These are phyloP conservation scores for Aspergillaceae sp. DNA, from an alignment of 2,329 filamentous ascomycete genomes.

Conservation along the genomic window DNA sequence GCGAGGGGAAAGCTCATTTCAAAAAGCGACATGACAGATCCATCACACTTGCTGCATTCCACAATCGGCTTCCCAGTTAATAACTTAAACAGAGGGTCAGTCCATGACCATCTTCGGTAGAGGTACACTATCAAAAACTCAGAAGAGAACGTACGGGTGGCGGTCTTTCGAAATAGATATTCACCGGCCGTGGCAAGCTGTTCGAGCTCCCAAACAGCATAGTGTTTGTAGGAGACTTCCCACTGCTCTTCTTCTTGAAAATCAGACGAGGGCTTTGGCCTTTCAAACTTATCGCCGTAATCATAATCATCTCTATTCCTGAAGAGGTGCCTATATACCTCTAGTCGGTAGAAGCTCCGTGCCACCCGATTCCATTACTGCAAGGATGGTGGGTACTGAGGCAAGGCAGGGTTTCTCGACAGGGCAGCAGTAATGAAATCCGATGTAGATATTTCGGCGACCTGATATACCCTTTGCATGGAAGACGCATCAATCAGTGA, in stretches of 20 bases:
- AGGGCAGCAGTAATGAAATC: background rate
- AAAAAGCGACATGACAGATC: no score
- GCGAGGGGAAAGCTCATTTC: no score
- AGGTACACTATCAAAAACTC: background rate
- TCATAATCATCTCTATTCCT: background rate
- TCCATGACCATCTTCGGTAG: background rate
- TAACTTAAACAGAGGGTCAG: background rate
- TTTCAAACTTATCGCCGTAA: background rate
- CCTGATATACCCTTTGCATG: no score
- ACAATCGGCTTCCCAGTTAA: no score
- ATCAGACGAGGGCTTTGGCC: constrained; percentile 1
- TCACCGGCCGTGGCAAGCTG: constrained; percentile 2
- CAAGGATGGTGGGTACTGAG: background rate
- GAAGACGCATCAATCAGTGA: no score
- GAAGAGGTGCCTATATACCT: constrained; percentile 5
- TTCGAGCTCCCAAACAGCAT: constrained; percentile 4
- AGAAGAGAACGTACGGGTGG: constrained; percentile 1
- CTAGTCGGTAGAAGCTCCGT: constrained; percentile 3
- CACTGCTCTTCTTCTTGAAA: constrained; percentile 1
- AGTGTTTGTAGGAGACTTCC: constrained; percentile 1
- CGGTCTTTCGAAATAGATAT: constrained; percentile 3
- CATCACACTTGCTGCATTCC: no score
- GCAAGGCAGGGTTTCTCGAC: background rate
- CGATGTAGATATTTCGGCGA: no score
- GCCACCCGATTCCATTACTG: constrained; percentile 2